Evolutionary conservation across 1,139 yeast species (phyloP), one percentile per base, ranked within the genome.

Genomic region (Saccharomycopsis hybrid): DNA sequence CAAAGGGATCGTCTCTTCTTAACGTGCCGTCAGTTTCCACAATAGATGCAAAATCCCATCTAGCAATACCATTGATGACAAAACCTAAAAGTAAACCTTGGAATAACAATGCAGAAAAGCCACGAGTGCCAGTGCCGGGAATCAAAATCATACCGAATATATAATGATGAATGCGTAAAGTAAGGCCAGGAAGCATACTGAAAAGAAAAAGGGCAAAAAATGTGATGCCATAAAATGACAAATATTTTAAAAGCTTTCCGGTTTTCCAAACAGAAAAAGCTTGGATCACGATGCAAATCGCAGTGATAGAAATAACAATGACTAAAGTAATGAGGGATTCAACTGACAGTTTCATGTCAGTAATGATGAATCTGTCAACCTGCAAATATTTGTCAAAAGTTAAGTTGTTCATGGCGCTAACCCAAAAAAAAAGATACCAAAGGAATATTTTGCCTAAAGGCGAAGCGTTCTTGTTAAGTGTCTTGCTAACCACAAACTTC

Each of bases 1-100:
- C 85, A 42, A 77, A 71, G 0, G 95, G 95, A 57, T 87, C 96
- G 30, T 85, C 85, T 57, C 96, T 69, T 54, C 80, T 66, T 46
- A 89, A 66, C 11, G 88, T 76, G 9, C 73, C 68, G 44, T 76
- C 76, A 0, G 97, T 88, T 61, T 90, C 96, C 1, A 85, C 80
- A 53, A 90, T 81, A 27, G 96, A 82, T 2, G 95, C 97, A 60
- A 85, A 81, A 49, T 94, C 97, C 98, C 98, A 90, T 53, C 95
- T 72, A 0, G 95, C 81, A 1, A 88, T 80, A 0, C 98, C 98
- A 27, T 92, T 84, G 5, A 89, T 72, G 51, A 85, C 76, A 38
- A 90, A 69, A 0, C 97, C 98, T 1, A 87, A 64, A 29, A 92
- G 68, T 1, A 92, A 74, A 1, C 97, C 97, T 62, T 89, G 96